Percentiles rank a stretch among this genome's conserved stretches.
phyloP scores from a whole-genome alignment of 345 rosid species.

The Microcos paniculata region DNA sequence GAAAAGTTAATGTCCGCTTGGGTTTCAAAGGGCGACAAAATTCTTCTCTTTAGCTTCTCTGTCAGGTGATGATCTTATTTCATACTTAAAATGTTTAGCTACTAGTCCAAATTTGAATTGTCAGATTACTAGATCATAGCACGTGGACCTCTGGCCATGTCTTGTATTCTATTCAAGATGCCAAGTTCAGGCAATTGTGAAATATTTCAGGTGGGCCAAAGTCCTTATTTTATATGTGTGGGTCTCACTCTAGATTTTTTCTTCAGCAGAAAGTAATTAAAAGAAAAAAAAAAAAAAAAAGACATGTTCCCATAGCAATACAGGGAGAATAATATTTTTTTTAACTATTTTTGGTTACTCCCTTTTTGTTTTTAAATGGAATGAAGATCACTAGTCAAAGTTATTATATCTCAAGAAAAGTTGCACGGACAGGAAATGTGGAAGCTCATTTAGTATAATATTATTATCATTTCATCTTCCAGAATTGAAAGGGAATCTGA shows the following conservation, averaged over 20 bases:
- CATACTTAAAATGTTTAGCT: background rate
- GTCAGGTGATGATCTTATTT: slow-evolving; percentile 55
- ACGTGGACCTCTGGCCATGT: background rate
- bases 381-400: too few relatives aligned
- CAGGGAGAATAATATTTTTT: too few relatives aligned
- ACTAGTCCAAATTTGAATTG: background rate
- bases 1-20: slow-evolving; percentile 82
- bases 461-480: too few relatives aligned
- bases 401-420: too few relatives aligned
- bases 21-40: slow-evolving; percentile 84
- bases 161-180: background rate
- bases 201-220: background rate
- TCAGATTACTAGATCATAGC: background rate
- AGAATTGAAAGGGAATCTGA: too few relatives aligned
- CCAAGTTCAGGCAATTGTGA: background rate
- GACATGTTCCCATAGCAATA: too few relatives aligned
- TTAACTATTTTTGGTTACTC: too few relatives aligned
- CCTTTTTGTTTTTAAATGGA: too few relatives aligned
- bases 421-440: too few relatives aligned
- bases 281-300: too few relatives aligned
- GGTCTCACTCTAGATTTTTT: background rate
- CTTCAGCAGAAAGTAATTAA: background rate
- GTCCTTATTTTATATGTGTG: background rate
- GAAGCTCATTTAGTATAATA: too few relatives aligned
- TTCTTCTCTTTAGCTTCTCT: slow-evolving; percentile 93